These are phyloP conservation scores for Trichomonascaceae sp. DNA, from an alignment of 1,139 yeast genomes.

Conservation along the genomic window DNA sequence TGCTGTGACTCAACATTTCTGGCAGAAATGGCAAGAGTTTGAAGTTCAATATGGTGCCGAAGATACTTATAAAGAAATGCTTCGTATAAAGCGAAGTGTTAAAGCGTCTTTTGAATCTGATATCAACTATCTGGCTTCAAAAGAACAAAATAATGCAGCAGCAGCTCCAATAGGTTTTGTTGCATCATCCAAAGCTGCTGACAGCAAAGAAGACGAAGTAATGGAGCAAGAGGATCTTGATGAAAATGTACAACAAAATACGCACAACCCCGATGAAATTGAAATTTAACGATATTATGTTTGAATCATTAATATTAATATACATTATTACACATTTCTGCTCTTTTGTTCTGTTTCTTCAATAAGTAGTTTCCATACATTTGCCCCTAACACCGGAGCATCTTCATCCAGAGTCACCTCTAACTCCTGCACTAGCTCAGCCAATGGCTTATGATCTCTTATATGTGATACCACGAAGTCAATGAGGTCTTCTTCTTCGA, in stretches of 20 bases:
- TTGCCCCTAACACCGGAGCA: slow-evolving; percentile 26
- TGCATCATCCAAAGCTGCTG: slow-evolving; percentile 16
- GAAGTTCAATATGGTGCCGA: slow-evolving; percentile 70
- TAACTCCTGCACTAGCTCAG: slow-evolving; percentile 26
- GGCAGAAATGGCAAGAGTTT: slow-evolving; percentile 68
- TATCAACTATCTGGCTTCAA: slow-evolving; percentile 30
- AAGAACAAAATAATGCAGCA: slow-evolving; percentile 15
- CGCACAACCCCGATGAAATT: slow-evolving; percentile 58
- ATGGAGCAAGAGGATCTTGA: slow-evolving; percentile 19
- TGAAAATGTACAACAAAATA: slow-evolving; percentile 8
- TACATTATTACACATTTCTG: background rate
- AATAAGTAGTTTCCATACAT: slow-evolving; percentile 28
- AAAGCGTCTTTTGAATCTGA: slow-evolving; percentile 37
- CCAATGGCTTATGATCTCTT: slow-evolving; percentile 23
- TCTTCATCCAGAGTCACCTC: slow-evolving; percentile 34
- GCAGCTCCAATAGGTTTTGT: slow-evolving; percentile 15
- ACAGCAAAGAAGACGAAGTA: slow-evolving; percentile 21
- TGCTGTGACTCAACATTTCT: slow-evolving; percentile 33
- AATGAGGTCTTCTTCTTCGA: slow-evolving; percentile 33
- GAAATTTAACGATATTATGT: slow-evolving; percentile 50
- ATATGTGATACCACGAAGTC: slow-evolving; percentile 28
- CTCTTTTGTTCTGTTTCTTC: slow-evolving; percentile 21
- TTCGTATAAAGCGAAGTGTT: slow-evolving; percentile 55
- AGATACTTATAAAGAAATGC: slow-evolving; percentile 66
- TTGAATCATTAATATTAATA: slow-evolving; percentile 18